These are phyloP conservation scores for Mortierella sp. DNA, from an alignment of 371 early-diverging fungal species.

Conservation along the genomic window DNA sequence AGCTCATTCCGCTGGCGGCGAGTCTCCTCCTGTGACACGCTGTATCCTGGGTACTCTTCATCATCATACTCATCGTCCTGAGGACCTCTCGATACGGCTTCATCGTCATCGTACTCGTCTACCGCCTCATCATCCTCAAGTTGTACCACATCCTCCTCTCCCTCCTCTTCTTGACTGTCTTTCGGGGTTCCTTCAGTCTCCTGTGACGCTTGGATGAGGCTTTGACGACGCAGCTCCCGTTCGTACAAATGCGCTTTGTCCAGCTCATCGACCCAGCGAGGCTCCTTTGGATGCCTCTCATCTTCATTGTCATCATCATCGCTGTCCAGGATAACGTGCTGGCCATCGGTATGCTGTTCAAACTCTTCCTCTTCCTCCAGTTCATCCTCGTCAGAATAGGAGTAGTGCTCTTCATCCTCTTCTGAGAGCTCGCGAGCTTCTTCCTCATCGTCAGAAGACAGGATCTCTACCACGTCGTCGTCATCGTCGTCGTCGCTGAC, in stretches of 20 bases:
- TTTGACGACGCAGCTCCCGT: not conserved
- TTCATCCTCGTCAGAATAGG: conserved; percentile 3
- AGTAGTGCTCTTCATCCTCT: conserved; percentile 2
- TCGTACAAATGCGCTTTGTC: not conserved
- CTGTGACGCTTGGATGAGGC: not conserved
- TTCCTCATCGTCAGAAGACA: conserved; percentile 1
- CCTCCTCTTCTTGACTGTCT: conserved; percentile 10
- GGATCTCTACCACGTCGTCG: not conserved
- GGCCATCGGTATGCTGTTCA: not conserved
- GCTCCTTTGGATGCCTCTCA: not conserved
- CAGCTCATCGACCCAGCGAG: not conserved
- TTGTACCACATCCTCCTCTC: not conserved
- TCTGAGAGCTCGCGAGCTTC: not conserved
- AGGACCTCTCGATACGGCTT: not conserved
- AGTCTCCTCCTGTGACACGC: not conserved
- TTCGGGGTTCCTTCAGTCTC: not conserved
- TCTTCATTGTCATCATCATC: not conserved
- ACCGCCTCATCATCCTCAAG: conserved; percentile 6
- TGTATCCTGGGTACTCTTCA: not conserved
- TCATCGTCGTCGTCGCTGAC: not conserved
- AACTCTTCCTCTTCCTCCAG: not conserved
- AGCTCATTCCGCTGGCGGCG: conserved; percentile 4
- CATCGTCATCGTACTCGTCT: conserved; percentile 5
- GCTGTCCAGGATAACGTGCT: not conserved
- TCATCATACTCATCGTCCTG: not conserved